Base-by-base conservation (phyloP, 768 basidiomycete genomes). In the Fistulinella prunicolor region DNA sequence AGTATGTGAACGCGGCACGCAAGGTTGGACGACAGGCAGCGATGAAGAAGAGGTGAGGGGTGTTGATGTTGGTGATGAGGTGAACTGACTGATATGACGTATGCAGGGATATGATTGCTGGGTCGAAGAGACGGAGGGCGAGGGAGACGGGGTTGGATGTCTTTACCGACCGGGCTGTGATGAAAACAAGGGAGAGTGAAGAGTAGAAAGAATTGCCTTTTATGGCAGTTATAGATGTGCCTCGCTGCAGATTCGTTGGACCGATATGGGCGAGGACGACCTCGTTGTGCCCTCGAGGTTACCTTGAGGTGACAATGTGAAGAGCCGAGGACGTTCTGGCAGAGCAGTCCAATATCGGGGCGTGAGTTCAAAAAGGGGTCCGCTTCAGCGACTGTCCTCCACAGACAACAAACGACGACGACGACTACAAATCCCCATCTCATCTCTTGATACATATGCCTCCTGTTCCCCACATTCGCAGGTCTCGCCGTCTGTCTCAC, bases 41-140 rank as follows among this genome's bases (percentile, higher is more conserved):
- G 6, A 77, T 88, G 41, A 90, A 81, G 69, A 89, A 81, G 62
- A 74, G 85, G 89, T 82, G 44, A 47, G 74, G 55, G 21, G 19
- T 36, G 29, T 12, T 4, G 10, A n/a, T 7, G 1, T 19, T 1
- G n/a, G 23, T 14, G 44, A n/a, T n/a, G n/a, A n/a, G n/a, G n/a
- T n/a, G n/a, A n/a, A n/a, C n/a, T n/a, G n/a, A n/a, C n/a, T n/a
- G n/a, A n/a, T n/a, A 50, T 47, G 19, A 4, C 16, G 35, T 42
- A 22, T 42, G 12, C 50, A 89, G 89, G 70, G 89, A 88, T 21
- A 91, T 91, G 85, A 78, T 89, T 46, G 73, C 78, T 39, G 86
- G 77, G 10, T 87, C 86, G 30, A 87, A 87, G 66, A 71, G 85
- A 39, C 75, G 86, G 52, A 80, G 79, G 67, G 71, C 60, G 37